A percentile compares a stretch with the other conserved stretches of the same genome.
These are phyloP conservation scores for Pythium insidiosum DNA, from an alignment of 352 stramenopile genomes.

Conservation along the genomic window DNA sequence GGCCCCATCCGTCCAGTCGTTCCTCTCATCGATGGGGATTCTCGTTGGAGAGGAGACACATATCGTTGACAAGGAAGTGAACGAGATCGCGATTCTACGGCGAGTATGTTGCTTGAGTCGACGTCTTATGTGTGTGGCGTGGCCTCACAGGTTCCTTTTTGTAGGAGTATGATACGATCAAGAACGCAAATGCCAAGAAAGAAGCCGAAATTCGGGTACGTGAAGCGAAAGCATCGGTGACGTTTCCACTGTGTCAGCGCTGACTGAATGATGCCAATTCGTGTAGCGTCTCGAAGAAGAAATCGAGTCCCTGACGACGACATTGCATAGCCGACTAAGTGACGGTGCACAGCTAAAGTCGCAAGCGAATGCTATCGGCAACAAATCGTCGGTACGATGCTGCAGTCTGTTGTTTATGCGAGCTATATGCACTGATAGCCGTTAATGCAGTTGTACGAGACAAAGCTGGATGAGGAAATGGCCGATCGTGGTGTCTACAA, in stretches of 20 bases:
- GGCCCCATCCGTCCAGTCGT: conserved; percentile 57
- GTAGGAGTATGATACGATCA: conserved; percentile 58
- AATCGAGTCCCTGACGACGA: conserved; percentile 66
- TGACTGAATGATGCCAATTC: no score
- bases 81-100: conserved; percentile 59
- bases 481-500: conserved; percentile 66
- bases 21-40: conserved; percentile 67
- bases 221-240: no score
- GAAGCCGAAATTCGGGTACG: conserved; percentile 75
- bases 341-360: conserved; percentile 49
- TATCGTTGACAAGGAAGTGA: conserved; percentile 74
- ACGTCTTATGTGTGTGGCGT: background rate
- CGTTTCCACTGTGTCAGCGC: no score
- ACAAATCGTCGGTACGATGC: conserved; percentile 52
- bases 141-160: background rate
- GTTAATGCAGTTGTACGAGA: conserved; percentile 50
- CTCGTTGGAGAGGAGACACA: conserved; percentile 64
- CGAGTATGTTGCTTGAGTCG: conserved; percentile 20
- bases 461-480: conserved; percentile 70
- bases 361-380: conserved; percentile 65
- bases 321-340: conserved; percentile 46
- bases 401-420: background rate
- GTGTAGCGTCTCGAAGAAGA: conserved; percentile 75
- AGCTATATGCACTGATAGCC: background rate
- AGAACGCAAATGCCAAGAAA: conserved; percentile 60